Conservation (phyloP, 129 eudicot genomes). For the Kitagawia praeruptora region DNA sequence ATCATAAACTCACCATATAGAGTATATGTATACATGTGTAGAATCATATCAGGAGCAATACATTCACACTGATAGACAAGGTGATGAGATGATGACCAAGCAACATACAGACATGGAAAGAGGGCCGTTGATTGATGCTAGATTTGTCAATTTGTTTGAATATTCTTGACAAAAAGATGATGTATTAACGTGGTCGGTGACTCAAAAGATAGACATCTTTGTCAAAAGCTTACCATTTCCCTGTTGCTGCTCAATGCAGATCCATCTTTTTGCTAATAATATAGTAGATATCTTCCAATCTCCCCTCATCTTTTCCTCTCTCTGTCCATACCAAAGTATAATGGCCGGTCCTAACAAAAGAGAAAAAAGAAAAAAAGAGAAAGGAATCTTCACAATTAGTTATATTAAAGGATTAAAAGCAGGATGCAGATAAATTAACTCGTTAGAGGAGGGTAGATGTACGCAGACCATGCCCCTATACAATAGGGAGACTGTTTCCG, state of each 20-base stretch:
- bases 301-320: not conserved
- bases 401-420: too few relatives aligned
- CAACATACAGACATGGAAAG: not conserved
- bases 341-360: not conserved
- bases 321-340: constrained; percentile 1
- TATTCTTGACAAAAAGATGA: not conserved
- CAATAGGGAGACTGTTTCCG: too few relatives aligned
- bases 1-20: not conserved
- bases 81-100: not conserved
- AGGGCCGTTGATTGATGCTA: not conserved
- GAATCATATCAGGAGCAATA: not conserved
- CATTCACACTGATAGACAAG: not conserved
- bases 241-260: not conserved
- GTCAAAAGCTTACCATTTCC: constrained; percentile 43
- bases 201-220: constrained; percentile 39
- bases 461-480: too few relatives aligned
- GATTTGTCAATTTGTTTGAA: constrained; percentile 5
- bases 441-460: too few relatives aligned
- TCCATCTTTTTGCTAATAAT: not conserved
- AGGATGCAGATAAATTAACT: too few relatives aligned
- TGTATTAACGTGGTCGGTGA: constrained; percentile 35
- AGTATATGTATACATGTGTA: not conserved
- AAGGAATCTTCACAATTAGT: constrained; percentile 14
- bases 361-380: not conserved
- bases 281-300: constrained; percentile 13